These are phyloP conservation scores for Hymenoscyphus repandus DNA, from an alignment of 2,329 filamentous ascomycete species.

Conservation along the genomic window DNA sequence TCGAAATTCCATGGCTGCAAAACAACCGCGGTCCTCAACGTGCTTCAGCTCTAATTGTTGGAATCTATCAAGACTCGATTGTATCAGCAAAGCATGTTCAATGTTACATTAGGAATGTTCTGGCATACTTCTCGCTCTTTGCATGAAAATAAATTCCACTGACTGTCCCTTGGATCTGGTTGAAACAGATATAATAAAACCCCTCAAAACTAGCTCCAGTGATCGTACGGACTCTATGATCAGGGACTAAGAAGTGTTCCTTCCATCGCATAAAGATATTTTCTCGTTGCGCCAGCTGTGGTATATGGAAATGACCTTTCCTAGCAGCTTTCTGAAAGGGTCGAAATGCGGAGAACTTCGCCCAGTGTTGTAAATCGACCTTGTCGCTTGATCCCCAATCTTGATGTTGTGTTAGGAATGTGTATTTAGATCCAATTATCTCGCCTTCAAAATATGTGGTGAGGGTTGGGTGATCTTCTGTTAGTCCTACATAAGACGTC, in stretches of 20 bases:
- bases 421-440: constrained; percentile 91
- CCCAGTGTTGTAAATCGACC: constrained; percentile 90
- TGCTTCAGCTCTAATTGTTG: constrained; percentile 91
- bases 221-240: constrained; percentile 87
- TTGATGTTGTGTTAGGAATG: constrained; percentile 84
- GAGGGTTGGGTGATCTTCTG: constrained; percentile 92
- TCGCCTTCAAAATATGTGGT: constrained; percentile 98
- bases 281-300: constrained; percentile 73
- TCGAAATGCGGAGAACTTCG: constrained; percentile 79
- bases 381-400: constrained; percentile 90
- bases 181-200: constrained; percentile 99
- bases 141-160: constrained; percentile 97
- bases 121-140: constrained; percentile 88
- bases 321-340: constrained; percentile 59
- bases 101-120: neutral
- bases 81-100: constrained; percentile 11
- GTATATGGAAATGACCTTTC: constrained; percentile 53
- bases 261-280: constrained; percentile 99
- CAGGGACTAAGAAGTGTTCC: constrained; percentile 93
- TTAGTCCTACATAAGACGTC: constrained; percentile 58
- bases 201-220: constrained; percentile 95
- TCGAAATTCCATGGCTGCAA: constrained; percentile 82
- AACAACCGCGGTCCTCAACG: constrained; percentile 78
- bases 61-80: constrained; percentile 51
- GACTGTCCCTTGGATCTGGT: constrained; percentile 79